Evolutionary conservation across 23 red algal species (phyloP).

Genomic region (Gracilaria vermiculophylla): DNA sequence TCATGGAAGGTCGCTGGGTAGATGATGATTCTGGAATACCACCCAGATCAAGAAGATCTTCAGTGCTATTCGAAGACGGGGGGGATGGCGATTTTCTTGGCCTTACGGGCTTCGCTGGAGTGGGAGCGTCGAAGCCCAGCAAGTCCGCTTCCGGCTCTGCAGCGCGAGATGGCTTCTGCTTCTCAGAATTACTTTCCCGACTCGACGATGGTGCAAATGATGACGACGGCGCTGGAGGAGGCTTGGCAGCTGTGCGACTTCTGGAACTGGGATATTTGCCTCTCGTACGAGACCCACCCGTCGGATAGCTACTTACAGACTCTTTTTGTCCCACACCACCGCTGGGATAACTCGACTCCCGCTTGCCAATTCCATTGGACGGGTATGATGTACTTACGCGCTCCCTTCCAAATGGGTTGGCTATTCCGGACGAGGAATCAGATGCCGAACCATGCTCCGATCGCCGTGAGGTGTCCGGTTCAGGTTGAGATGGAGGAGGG

Average conservation of each 20-base stretch:
- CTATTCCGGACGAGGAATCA: background rate
- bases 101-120: background rate
- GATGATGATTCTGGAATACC: background rate
- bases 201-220: conserved; percentile 34
- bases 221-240: conserved; percentile 6
- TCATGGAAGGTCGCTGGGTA: background rate
- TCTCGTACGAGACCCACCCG: conserved; percentile 26
- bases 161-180: background rate
- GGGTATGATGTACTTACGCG: conserved; percentile 37
- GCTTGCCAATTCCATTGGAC: conserved; percentile 52
- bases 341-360: conserved; percentile 52
- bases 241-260: background rate
- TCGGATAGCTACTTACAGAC: conserved; percentile 50
- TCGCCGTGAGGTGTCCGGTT: conserved; percentile 4
- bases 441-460: background rate
- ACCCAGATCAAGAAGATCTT: conserved; percentile 51
- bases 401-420: conserved; percentile 22
- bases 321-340: conserved; percentile 57
- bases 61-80: background rate
- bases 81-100: background rate
- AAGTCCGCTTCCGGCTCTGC: conserved; percentile 24
- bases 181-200: conserved; percentile 9
- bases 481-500: background rate
- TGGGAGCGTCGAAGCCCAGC: conserved; percentile 23
- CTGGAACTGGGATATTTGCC: conserved; percentile 28